Evolutionary conservation across 1,284 basidiomycete genomes (phyloP).

Genomic region (Lentinula novae-zelandiae): DNA sequence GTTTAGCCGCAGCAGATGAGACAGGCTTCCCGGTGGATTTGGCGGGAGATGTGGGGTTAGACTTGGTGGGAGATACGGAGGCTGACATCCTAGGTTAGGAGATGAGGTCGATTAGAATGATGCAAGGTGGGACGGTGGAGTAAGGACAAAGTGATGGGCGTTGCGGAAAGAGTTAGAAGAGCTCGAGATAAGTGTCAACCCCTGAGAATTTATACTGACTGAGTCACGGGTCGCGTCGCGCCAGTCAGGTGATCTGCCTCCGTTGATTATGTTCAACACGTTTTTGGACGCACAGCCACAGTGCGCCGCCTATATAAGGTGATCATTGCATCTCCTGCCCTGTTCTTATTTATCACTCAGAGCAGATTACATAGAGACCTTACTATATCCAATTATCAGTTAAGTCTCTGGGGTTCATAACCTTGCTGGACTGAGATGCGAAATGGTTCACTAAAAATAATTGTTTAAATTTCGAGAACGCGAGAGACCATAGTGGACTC

Average conservation of each 20-base stretch:
- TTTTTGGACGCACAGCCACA: background rate
- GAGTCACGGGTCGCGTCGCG: background rate
- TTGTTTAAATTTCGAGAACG: no score
- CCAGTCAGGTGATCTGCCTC: background rate
- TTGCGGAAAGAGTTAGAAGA: slow-evolving; percentile 13
- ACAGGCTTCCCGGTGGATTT: slow-evolving; percentile 16
- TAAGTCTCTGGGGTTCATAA: no score
- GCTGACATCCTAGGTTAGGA: slow-evolving; percentile 21
- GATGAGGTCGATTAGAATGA: background rate
- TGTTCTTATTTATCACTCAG: no score
- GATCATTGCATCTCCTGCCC: no score
- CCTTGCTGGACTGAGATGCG: no score
- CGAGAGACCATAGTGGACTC: no score
- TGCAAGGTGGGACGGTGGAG: background rate
- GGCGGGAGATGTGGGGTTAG: slow-evolving; percentile 14
- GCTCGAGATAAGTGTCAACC: slow-evolving; percentile 5
- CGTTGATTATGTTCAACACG: slow-evolving; percentile 1
- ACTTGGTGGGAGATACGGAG: slow-evolving; percentile 19
- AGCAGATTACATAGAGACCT: no score
- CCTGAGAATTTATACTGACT: slow-evolving; percentile 7
- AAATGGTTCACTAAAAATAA: no score
- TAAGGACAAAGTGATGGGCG: slow-evolving; percentile 4
- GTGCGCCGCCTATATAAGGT: background rate
- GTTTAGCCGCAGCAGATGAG: slow-evolving; percentile 15
- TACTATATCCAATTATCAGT: no score